Base-by-base conservation (phyloP, 208 protist genomes). In the Cochliopodium minus region DNA sequence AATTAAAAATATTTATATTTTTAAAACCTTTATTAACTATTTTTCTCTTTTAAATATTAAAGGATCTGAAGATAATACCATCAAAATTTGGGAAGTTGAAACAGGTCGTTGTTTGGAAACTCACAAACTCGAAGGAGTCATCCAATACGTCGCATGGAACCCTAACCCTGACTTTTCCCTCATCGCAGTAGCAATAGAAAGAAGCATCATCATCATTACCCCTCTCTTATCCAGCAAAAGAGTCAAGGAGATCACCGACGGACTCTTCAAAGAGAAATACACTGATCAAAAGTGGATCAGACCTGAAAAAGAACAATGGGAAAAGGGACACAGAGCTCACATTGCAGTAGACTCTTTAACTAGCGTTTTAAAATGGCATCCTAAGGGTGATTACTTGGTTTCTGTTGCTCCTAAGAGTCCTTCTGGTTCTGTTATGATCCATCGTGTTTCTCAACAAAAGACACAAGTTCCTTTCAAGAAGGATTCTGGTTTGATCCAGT, bases 31-130 rank as follows among this genome's bases (percentile, higher is more conserved):
- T 3, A 20, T 54, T 59, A 15, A 25, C 26, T 61, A 9, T 20
- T 9, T 17, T 57, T 20, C 55, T 33, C 26, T 20, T 7, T 62
- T 52, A 9, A 10, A 52, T 7, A 66, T 62, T n/a, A n/a, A n/a
- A n/a, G n/a, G 76, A 61, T 91, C 84, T 38, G 87, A 93, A 58
- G 95, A 98, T 66, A 74, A 88, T 42, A 86, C 92, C 29, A 79
- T 97, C 9, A 81, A 89, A 25, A 73, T 98, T 32, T 98, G 83
- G 81, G 95, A 99, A 69, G 79, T 97, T 20, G 53, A 71, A n/a
- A 97, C 88, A 26, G 93, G 90, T 4, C 78, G 92, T 28, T 90
- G 95, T 78, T 26, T 90, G 86, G 43, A 76, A 87, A 62, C 76
- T 88, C 13, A 76, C 76, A 13, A 72, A 78, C 46, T 51, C 2